Evolutionary conservation across 1,284 basidiomycete genomes (phyloP), one percentile per base, ranked within the genome.

Genomic region (Pascua sp.): DNA sequence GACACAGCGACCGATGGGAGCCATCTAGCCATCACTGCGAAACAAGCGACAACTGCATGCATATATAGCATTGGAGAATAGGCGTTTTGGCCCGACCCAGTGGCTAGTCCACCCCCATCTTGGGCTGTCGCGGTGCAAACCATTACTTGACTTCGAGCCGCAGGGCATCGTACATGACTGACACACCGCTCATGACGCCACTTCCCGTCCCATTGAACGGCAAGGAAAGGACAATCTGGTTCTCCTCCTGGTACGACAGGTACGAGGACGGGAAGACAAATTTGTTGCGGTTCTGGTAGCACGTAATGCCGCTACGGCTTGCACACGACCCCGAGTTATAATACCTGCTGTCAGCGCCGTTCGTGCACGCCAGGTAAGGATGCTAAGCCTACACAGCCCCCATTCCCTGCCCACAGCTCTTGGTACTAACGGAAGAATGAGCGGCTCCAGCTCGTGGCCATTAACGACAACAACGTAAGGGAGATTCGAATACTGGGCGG

Each of bases 141-240:
- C 44, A 15, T 40, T 57, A 56, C 42, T 56, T 15, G 11, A 70
- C 53, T 52, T 67, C 68, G 32, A 70, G 56, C 13, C 67, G 55
- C n/a, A 70, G 44, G 11, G 68, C 68, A 58, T 70, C 68, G 53
- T 70, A 69, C 56, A 62, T 53, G 40, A 67, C 67, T 16, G 57
- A 64, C 24, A 68, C 57, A 46, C 64, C 60, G 15, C 24, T 53
- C 45, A 46, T 36, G 47, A 56, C 51, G 17, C 47, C 56, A 36
- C 32, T 48, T 37, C 50, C 64, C 11, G 60, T 63, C 4, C 64
- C 67, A 49, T 71, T 71, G 58, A 60, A 68, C 8, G 69, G 69
- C 49, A 71, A 47, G 18, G 56, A 64, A 16, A 71, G 56, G 13
- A 65, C 59, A 24, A 71, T 45, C 18, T 55, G 49, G 61, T 71